Evolutionary conservation across 169 alveolate species (phyloP), one percentile per base, ranked within the genome.

Genomic region (Plasmodium knowlesi): DNA sequence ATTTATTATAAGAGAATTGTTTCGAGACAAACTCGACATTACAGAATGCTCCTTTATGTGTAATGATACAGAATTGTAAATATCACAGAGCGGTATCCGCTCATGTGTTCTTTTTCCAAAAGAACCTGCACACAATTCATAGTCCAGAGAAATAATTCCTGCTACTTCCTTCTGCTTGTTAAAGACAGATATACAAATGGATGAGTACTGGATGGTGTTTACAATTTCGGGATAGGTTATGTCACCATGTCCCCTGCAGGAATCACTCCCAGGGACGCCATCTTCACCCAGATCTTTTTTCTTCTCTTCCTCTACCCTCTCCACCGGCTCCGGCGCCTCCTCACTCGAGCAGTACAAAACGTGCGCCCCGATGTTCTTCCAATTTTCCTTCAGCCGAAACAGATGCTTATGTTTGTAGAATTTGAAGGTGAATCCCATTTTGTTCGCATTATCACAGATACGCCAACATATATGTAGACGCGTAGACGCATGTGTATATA

Each of bases 381-480:
- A 88, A 1, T 79, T 79, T 0, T 88, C 94, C 39, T 79, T 88
- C 54, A 88, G 34, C 16, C 37, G 82, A 28, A 88, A 54, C 72
- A 88, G 53, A 37, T 88, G 90, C 43, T 88, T 88, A 25, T 88
- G 94, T 41, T 88, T 88, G 74, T 88, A 88, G 6, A 67, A 88
- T 61, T 32, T 78, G 57, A 88, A 88, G 14, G 72, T 88, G 25
- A 78, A 88, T 37, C 50, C 94, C 94, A 88, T 88, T 54, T 78
- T 88, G 43, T 67, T 30, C 25, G 9, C 28, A 46, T 73, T 43
- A 0, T 25, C 73, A 16, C 25, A 50, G 6, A 0, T 50, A 16
- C 22, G 61, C 16, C 25, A 14, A 16, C 61, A 16, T 50, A 10
- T 50, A 50, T 16, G 61, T 16, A 50, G 22, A 16, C 22, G 25